Base-by-base conservation (phyloP, 805 yeast species). In the Starmerella vitae region DNA sequence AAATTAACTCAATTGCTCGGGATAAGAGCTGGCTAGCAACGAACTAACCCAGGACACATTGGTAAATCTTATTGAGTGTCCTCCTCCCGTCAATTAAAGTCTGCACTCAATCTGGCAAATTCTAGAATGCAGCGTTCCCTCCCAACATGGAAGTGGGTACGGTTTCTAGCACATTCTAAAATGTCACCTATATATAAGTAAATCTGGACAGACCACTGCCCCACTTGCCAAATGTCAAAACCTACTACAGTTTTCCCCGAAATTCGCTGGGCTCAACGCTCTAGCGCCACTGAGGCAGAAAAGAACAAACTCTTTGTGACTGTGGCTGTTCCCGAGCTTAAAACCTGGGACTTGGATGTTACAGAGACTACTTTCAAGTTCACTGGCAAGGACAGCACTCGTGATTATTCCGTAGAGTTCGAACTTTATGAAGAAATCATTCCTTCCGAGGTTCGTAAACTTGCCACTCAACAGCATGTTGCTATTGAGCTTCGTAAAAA, bases 241-340 rank as follows among this genome's bases (percentile, higher is more conserved):
- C 34, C 40, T 4, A 25, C 33, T 3, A 36, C 53, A 8, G 32
- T 51, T 30, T 49, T 51, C 40, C 56, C 77, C 34, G 64, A 62
- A 66, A 88, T 83, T 30, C 67, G 76, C 57, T 88, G 98, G 98
- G 97, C 98, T 10, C 98, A 88, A 67, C 82, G 98, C 63, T 84
- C 95, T 39, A 75, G 68, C 55, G 78, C 68, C n/a, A 60, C 68
- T 3, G 93, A 77, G 28, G 70, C 72, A 9, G 66, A 71, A 22
- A 86, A 82, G 62, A 88, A 88, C 60, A 55, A 84, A 27, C 51
- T 91, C 17, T 79, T 69, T 58, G 60, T 88, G 41, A 85, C 94
- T 0, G 70, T 88, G 38, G 68, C 71, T 44, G 74, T 82, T 21
- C 68, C 76, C 19, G 94, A 86, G 57, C 73, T 86, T 20, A 68